Conservation (phyloP, 805 yeast genomes). For the Jamesozyma gamospora region DNA sequence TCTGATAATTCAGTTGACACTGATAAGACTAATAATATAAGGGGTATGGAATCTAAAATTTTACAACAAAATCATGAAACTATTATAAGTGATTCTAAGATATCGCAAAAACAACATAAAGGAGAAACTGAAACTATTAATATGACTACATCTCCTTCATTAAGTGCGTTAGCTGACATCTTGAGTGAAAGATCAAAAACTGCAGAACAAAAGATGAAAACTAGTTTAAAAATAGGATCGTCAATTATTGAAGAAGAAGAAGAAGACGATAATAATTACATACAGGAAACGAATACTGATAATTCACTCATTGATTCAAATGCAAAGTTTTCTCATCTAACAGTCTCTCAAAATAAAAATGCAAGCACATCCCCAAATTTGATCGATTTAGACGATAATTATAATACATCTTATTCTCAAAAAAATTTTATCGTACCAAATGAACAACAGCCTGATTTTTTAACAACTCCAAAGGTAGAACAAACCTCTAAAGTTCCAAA, state of each 20-base stretch:
- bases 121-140: constrained; percentile 22
- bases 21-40: not conserved
- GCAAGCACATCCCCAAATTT: constrained; percentile 26
- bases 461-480: constrained; percentile 20
- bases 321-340: too few species aligned
- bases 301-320: too few species aligned
- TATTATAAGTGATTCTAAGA: not conserved
- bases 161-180: constrained; percentile 35
- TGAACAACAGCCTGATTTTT: constrained; percentile 26
- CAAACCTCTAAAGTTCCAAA: not conserved
- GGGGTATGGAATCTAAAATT: not conserved
- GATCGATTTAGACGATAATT: constrained; percentile 28
- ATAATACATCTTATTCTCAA: constrained; percentile 2
- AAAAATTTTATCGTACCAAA: not conserved
- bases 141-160: constrained; percentile 36
- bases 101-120: not conserved
- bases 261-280: constrained; percentile 5
- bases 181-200: constrained; percentile 30
- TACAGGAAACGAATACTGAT: not conserved
- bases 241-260: constrained; percentile 20
- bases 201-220: constrained; percentile 20
- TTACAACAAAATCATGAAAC: not conserved
- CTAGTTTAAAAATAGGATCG: constrained; percentile 8
- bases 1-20: not conserved
- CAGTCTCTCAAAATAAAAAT: too few species aligned